A percentile compares a stretch with the other conserved stretches of the same genome.
Conservation (phyloP, 208 protist genomes). For the Trypanosoma cruzi region DNA sequence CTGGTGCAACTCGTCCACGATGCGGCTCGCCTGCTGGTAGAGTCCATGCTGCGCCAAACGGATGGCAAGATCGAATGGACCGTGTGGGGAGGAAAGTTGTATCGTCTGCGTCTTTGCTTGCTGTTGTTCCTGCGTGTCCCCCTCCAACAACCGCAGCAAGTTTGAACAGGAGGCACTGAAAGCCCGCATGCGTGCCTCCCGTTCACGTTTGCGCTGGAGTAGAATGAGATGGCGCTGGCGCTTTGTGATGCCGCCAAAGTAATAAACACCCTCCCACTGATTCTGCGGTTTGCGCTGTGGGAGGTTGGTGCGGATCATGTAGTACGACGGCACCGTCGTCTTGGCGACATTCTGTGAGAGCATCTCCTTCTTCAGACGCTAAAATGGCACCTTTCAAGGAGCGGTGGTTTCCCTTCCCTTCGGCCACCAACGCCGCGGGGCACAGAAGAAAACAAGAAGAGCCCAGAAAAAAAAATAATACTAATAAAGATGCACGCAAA, state of each 20-base stretch:
- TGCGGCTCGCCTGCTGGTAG: slow-evolving; percentile 44
- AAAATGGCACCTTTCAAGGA: not conserved
- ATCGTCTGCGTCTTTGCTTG: slow-evolving; percentile 9
- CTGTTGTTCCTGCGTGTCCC: not conserved
- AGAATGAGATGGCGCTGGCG: slow-evolving; percentile 77
- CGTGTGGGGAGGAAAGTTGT: slow-evolving; percentile 11
- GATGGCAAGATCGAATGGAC: slow-evolving; percentile 35
- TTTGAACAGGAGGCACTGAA: slow-evolving; percentile 33
- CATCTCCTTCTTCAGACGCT: slow-evolving; percentile 26
- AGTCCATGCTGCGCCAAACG: slow-evolving; percentile 61
- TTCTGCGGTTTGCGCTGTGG: slow-evolving; percentile 83
- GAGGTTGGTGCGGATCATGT: slow-evolving; percentile 89
- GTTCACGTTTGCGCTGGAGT: slow-evolving; percentile 75
- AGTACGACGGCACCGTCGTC: slow-evolving; percentile 88
- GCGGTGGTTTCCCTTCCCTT: not conserved
- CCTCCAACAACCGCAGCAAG: slow-evolving; percentile 24
- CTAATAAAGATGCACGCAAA: not conserved
- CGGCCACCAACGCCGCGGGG: not conserved
- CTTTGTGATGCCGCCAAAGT: slow-evolving; percentile 83
- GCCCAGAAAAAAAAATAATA: not conserved
- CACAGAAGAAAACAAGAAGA: not conserved
- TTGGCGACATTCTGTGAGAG: slow-evolving; percentile 87
- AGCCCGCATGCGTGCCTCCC: slow-evolving; percentile 32
- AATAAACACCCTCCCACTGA: slow-evolving; percentile 90
- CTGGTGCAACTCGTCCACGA: slow-evolving; percentile 61